These are phyloP conservation scores for Cladosporium colombiae DNA, from an alignment of 2,329 filamentous ascomycete species.

Conservation along the genomic window DNA sequence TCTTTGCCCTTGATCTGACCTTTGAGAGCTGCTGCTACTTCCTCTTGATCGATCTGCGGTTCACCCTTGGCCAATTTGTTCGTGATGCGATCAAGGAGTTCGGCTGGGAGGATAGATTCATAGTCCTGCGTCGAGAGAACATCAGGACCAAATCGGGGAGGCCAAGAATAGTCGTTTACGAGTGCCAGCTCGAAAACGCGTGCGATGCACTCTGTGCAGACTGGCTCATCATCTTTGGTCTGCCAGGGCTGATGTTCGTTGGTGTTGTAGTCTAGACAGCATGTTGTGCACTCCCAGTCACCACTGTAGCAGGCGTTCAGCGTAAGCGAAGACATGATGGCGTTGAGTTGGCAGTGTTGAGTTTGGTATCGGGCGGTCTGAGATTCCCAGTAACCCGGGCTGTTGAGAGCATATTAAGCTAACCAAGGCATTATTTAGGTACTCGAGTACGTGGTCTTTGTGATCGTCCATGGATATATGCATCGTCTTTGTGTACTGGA, in stretches of 20 bases:
- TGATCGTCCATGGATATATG: not conserved
- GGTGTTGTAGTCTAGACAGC: not conserved
- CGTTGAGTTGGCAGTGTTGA: not conserved
- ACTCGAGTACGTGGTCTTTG: not conserved
- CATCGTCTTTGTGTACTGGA: not conserved
- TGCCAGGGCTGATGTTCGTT: not conserved
- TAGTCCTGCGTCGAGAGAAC: not conserved
- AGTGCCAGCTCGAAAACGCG: not conserved
- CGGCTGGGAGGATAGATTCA: not conserved
- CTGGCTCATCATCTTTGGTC: not conserved
- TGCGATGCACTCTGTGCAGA: not conserved
- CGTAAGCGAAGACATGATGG: not conserved
- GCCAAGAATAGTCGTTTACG: not conserved
- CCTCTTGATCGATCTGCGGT: not conserved
- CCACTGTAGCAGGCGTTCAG: not conserved
- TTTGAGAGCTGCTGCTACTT: not conserved
- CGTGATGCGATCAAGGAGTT: not conserved
- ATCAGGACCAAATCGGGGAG: not conserved
- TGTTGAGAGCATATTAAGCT: not conserved
- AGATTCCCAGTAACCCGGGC: not conserved
- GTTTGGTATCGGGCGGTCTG: not conserved
- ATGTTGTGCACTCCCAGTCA: not conserved
- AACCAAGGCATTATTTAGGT: not conserved
- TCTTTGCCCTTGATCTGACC: not conserved
- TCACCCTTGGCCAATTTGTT: not conserved